phyloP scores from a whole-genome alignment of 192 early-diverging fungal species.

The Backusella luteola region DNA sequence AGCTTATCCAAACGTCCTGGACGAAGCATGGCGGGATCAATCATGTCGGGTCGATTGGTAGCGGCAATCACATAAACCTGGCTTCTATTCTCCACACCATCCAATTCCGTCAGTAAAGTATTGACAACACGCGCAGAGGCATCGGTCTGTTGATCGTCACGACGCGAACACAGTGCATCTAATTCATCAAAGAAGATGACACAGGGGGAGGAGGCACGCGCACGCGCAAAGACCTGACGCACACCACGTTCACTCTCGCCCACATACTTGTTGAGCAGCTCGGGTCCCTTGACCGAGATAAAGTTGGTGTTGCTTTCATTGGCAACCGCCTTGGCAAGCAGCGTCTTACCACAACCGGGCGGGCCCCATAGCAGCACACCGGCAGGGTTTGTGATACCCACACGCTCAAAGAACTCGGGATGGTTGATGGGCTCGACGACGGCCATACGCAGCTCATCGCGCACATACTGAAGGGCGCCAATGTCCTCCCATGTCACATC shows the following conservation, averaged over 20 bases:
- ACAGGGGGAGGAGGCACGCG: conserved; percentile 90
- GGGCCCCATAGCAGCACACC: conserved; percentile 97
- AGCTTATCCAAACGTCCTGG: conserved; percentile 95
- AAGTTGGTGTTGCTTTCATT: conserved; percentile 98
- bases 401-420: conserved; percentile 81
- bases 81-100: conserved; percentile 88
- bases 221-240: conserved; percentile 92
- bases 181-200: conserved; percentile 99
- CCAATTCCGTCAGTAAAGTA: conserved; percentile 94
- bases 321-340: conserved; percentile 96
- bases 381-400: conserved; percentile 88
- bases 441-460: conserved; percentile 93
- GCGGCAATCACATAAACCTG: conserved; percentile 96
- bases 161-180: conserved; percentile 90
- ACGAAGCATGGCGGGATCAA: conserved; percentile 97
- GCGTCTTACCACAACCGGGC: conserved; percentile 97
- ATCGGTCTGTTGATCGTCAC: conserved; percentile 87
- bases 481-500: conserved; percentile 96
- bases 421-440: conserved; percentile 95
- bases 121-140: conserved; percentile 94
- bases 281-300: conserved; percentile 97
- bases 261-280: conserved; percentile 98
- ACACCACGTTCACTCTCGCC: conserved; percentile 97
- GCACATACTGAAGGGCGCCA: conserved; percentile 81
- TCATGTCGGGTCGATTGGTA: conserved; percentile 87